Evolutionary conservation across 805 yeast genomes (phyloP), one percentile per base, ranked within the genome.

Genomic region (Candida cerambycidarum): DNA sequence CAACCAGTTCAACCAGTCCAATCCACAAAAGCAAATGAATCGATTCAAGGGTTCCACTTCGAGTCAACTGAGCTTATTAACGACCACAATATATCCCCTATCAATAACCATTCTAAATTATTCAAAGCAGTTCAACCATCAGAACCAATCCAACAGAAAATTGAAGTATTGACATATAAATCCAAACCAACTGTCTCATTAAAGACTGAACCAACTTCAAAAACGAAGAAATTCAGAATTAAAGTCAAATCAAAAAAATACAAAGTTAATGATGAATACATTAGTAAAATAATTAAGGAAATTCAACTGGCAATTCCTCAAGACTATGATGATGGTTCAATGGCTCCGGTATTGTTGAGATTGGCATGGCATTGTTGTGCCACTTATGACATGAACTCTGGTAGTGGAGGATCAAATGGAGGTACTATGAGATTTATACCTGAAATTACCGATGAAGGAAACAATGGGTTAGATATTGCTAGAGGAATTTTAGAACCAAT

Each of bases 291-390:
- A 5, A 58, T 58, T 31, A 57, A 57, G 28, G 75, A 65, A 5
- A 73, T 76, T 18, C 52, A 48, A 36, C 54, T 56, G 12, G 50
- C 55, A 15, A 50, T 72, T 19, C 59, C 62, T 14, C 50, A 70
- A 16, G 55, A 73, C 14, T 82, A 77, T 57, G 90, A 84, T 53
- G 83, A 80, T 50, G 80, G 79, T 28, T 79, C 82, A 18, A 83
- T 80, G 47, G 93, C 90, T 1, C 96, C 96, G 8, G 79, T 83
- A 12, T 67, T 88, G 31, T 79, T 88, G 17, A 79, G 96, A 54
- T 73, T 86, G 42, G 85, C 95, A 19, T 88, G 96, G 96, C 95
- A 88, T 59, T 78, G 83, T 27, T 77, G 87, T 44, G 96, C 95
- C n/a, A 85, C 93, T 14, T 89, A 73, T 62, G 88, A 86, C 54